phyloP scores from a whole-genome alignment of 2,329 filamentous ascomycete species.

The Mariannaea elegans region DNA sequence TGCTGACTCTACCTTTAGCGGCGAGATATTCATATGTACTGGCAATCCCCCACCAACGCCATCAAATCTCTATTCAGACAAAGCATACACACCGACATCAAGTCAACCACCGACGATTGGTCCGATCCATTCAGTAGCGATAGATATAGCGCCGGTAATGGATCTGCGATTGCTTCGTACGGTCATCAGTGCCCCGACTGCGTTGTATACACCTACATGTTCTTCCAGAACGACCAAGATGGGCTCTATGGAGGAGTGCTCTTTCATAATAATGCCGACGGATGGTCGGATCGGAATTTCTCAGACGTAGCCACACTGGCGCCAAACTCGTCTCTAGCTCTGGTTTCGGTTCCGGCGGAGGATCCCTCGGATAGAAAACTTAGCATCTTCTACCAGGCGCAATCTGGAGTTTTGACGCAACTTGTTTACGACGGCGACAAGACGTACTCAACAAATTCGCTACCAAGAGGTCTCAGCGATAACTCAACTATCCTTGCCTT shows the following conservation, averaged over 20 bases:
- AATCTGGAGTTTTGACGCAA: constrained; percentile 9
- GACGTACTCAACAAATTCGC: not conserved
- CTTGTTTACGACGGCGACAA: not conserved
- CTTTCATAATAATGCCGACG: not conserved
- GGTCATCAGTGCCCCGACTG: constrained; percentile 6
- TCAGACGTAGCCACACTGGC: not conserved
- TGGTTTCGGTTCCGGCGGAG: not conserved
- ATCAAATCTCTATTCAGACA: constrained; percentile 7
- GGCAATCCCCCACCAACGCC: constrained; percentile 11
- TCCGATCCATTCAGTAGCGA: not conserved
- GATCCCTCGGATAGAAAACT: not conserved
- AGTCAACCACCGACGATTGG: constrained; percentile 4
- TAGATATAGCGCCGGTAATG: not conserved
- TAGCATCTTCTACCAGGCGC: constrained; percentile 7
- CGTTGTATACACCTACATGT: not conserved
- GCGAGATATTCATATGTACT: constrained; percentile 6
- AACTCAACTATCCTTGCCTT: constrained; percentile 5
- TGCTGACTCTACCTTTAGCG: not conserved
- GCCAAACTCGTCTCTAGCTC: not conserved
- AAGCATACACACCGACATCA: not conserved
- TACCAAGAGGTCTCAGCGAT: not conserved
- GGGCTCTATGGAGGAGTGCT: not conserved
- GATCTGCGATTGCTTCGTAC: constrained; percentile 7
- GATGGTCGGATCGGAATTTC: constrained; percentile 3
- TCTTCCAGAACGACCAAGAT: constrained; percentile 1